Evolutionary conservation across 495 filamentous ascomycete species (phyloP), one percentile per base, ranked within the genome.

Genomic region (Penicillium mononematosum): DNA sequence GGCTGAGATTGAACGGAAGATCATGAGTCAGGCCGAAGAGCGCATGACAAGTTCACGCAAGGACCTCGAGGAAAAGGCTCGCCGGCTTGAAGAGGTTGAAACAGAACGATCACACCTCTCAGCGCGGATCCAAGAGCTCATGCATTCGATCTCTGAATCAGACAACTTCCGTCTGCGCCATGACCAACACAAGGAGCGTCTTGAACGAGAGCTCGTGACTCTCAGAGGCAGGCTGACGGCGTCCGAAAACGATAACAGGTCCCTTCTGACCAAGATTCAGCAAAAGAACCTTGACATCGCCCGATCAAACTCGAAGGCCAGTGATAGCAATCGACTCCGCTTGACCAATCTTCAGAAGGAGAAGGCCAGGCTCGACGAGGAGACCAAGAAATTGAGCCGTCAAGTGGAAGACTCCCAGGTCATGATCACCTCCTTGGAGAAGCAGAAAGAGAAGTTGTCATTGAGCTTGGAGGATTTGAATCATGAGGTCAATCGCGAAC

Each of bases 221-320:
- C 82, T 96, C 39, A 96, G 93, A 65, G 92, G 93, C 55, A 86
- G 94, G 29, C 80, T 98, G 48, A 83, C 87, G 12, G 94, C 94
- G 29, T 98, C 94, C 0, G 94, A 98, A 65, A 97, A 98, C 65
- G 94, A 98, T 73, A 98, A 98, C 64, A 87, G 90, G n/a, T 86
- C 92, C 36, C 78, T 98, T 0, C 80, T 98, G 46, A 98, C 96
- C 68, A 98, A 98, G 71, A 80, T 98, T 11, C 94, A 98, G 62
- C 93, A 97, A 64, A 98, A 98, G 80, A 95, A 95, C 44, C 84
- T 98, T 8, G 94, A 98, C 67, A 94, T 98, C 67, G 93, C 92
- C 29, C 81, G 95, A 41, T 93, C 94, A 5, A 90, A 83, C 58
- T 95, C 93, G 3, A 86, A 85, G 55, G 94, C 90, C 27, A 90